A percentile compares a stretch with the other conserved stretches of the same genome.
Conservation (phyloP, 805 yeast genomes). For the Candida ascalaphidarum region DNA sequence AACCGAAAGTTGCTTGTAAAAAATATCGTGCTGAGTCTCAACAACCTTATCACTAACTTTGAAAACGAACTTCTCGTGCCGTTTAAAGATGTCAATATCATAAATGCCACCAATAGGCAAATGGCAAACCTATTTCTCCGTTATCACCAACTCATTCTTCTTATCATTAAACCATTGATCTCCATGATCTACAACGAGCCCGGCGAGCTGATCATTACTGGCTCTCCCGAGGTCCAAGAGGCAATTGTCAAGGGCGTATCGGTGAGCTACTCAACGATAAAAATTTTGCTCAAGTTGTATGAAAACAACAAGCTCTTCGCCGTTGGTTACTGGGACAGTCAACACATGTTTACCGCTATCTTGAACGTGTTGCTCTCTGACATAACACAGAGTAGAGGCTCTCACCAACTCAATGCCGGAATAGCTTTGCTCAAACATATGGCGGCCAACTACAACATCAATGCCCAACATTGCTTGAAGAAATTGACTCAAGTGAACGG, state of each 20-base stretch:
- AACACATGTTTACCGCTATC: slow-evolving; percentile 26
- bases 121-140: slow-evolving; percentile 26
- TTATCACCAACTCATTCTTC: slow-evolving; percentile 23
- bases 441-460: slow-evolving; percentile 26
- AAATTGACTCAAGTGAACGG: slow-evolving; percentile 19
- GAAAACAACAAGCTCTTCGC: slow-evolving; percentile 19
- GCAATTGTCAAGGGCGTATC: slow-evolving; percentile 20
- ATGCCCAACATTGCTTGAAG: slow-evolving; percentile 21
- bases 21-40: slow-evolving; percentile 18
- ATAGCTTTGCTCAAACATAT: slow-evolving; percentile 23
- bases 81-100: slow-evolving; percentile 12
- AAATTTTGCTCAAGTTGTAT: slow-evolving; percentile 19
- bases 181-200: slow-evolving; percentile 19
- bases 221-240: slow-evolving; percentile 13
- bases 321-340: slow-evolving; percentile 33
- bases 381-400: slow-evolving; percentile 5
- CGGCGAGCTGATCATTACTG: slow-evolving; percentile 12
- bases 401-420: slow-evolving; percentile 4
- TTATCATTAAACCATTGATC: slow-evolving; percentile 26
- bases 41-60: slow-evolving; percentile 21
- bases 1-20: slow-evolving; percentile 25
- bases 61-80: slow-evolving; percentile 20
- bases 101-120: slow-evolving; percentile 14
- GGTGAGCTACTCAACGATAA: slow-evolving; percentile 21
- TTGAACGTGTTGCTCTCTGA: slow-evolving; percentile 19